Evolutionary conservation across 1,139 yeast genomes (phyloP).

Genomic region (Yamadazyma buinensis): DNA sequence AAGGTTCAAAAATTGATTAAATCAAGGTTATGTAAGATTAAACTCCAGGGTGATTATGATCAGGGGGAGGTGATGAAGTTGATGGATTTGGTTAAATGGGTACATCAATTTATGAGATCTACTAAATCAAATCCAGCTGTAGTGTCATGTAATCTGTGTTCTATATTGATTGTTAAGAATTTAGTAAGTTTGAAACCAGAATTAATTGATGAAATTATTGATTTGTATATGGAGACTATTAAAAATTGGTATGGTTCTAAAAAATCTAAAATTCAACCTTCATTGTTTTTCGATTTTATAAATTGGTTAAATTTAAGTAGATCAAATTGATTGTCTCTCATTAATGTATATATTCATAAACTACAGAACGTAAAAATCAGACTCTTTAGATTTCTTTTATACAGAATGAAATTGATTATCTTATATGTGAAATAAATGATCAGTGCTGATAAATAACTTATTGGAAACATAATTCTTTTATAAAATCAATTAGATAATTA

Average conservation of each 20-base stretch:
- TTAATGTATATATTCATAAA: too few species aligned
- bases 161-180: conserved; percentile 61
- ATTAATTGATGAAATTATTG: conserved; percentile 38
- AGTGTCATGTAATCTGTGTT: conserved; percentile 56
- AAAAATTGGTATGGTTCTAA: conserved; percentile 56
- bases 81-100: conserved; percentile 23
- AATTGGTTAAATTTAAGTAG: conserved; percentile 80
- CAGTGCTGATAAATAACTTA: too few species aligned
- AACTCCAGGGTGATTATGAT: conserved; percentile 8
- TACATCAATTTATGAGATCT: conserved; percentile 41
- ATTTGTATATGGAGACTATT: conserved; percentile 54
- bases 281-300: conserved; percentile 71
- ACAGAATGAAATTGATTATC: too few species aligned
- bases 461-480: too few species aligned
- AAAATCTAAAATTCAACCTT: conserved; percentile 51
- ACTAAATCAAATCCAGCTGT: conserved; percentile 45
- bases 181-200: conserved; percentile 34
- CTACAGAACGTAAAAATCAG: too few species aligned
- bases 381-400: too few species aligned
- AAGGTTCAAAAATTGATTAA: conserved; percentile 74
- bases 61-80: conserved; percentile 15
- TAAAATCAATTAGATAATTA: too few species aligned
- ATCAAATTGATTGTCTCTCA: too few species aligned
- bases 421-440: too few species aligned
- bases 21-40: conserved; percentile 56